A percentile compares a stretch with the other conserved stretches of the same genome.
phyloP scores from a whole-genome alignment of 805 yeast genomes.

The Jamesozyma spencerorum region DNA sequence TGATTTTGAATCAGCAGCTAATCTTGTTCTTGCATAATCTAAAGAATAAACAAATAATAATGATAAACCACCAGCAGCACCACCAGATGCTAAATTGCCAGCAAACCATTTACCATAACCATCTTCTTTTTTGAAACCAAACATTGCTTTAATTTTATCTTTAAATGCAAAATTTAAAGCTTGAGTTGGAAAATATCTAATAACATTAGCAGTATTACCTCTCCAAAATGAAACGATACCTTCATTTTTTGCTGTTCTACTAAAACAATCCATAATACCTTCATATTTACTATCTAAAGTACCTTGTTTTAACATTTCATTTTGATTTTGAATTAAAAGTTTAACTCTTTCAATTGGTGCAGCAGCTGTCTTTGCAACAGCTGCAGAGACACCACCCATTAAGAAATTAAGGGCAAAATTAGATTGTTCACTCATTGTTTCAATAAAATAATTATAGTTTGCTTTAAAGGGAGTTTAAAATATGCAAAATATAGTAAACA shows the following conservation, averaged over 20 bases:
- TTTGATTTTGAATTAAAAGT: conserved; percentile 94
- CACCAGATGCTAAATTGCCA: conserved; percentile 98
- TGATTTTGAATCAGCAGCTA: conserved; percentile 95
- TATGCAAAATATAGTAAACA: no score
- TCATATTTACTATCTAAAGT: conserved; percentile 77
- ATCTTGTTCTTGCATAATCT: conserved; percentile 98
- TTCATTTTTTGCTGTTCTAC: conserved; percentile 87
- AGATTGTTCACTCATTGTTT: conserved; percentile 28
- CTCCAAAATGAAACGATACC: conserved; percentile 95
- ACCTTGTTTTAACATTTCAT: conserved; percentile 97
- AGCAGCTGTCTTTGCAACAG: conserved; percentile 95
- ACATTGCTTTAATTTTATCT: conserved; percentile 91
- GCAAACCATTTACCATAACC: conserved; percentile 90
- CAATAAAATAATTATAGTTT: background rate
- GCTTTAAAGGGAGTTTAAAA: background rate
- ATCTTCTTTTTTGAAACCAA: conserved; percentile 95
- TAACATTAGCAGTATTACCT: conserved; percentile 98
- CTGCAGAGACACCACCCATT: conserved; percentile 97
- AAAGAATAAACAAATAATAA: conserved; percentile 46
- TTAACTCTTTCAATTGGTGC: conserved; percentile 97
- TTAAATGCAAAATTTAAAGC: conserved; percentile 98
- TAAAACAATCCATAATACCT: conserved; percentile 92
- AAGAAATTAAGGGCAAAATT: conserved; percentile 58
- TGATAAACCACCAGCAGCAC: conserved; percentile 81
- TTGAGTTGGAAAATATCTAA: conserved; percentile 99